Conservation (phyloP, 2,329 filamentous ascomycete species). For the Xylariaceae sp. region DNA sequence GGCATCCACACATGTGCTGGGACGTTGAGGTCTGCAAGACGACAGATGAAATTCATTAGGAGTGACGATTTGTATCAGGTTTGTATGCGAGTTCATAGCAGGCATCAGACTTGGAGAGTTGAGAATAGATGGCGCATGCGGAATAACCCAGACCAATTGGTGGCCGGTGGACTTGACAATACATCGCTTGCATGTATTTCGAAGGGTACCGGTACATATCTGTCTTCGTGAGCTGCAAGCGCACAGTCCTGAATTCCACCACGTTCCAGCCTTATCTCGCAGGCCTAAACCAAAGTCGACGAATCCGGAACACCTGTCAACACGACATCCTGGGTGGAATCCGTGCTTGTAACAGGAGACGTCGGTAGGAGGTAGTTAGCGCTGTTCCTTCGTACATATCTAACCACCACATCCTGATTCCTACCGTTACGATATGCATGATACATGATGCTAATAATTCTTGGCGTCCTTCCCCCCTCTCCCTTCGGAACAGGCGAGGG, state of each 20-base stretch:
- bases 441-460: slow-evolving; percentile 24
- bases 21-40: background rate
- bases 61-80: no score
- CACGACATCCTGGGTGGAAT: background rate
- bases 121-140: background rate
- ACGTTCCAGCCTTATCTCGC: slow-evolving; percentile 20
- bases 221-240: slow-evolving; percentile 13
- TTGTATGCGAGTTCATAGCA: background rate
- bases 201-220: background rate
- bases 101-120: background rate
- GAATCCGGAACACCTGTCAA: slow-evolving; percentile 25
- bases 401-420: no score
- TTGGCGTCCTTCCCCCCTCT: background rate
- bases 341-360: no score
- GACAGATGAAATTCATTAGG: no score
- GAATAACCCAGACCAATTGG: background rate
- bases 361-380: no score
- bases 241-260: background rate
- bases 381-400: no score
- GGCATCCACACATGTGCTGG: background rate
- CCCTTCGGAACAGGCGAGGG: background rate
- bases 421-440: background rate
- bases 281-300: slow-evolving; percentile 9
- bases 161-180: no score
- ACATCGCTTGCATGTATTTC: no score